phyloP scores from a whole-genome alignment of 495 filamentous ascomycete species.

The Platismatia glauca region DNA sequence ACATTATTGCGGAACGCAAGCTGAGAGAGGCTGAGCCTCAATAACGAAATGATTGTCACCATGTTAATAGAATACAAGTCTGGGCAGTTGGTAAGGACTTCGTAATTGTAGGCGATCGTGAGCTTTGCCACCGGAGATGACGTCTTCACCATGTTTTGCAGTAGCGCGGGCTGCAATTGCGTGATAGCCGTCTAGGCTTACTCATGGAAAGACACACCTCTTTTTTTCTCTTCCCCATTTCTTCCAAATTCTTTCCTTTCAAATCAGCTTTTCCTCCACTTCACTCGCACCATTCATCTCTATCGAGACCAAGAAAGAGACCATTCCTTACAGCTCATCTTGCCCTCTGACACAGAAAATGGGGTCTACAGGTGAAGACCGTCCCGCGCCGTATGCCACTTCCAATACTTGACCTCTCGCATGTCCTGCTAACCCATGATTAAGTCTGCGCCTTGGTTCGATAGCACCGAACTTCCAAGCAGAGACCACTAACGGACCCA shows the following conservation, averaged over 20 bases:
- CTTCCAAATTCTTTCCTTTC: constrained; percentile 8
- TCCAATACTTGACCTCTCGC: neutral
- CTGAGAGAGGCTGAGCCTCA: neutral
- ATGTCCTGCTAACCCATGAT: constrained; percentile 3
- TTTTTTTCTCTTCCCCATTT: neutral
- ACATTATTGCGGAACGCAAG: neutral
- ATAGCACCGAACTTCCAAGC: constrained; percentile 90
- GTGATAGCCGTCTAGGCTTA: constrained; percentile 11
- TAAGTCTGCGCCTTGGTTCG: constrained; percentile 76
- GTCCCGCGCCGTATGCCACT: constrained; percentile 23
- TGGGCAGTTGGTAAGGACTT: too few species aligned
- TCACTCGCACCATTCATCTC: neutral
- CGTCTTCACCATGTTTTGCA: neutral
- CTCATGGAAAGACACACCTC: neutral
- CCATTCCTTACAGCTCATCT: neutral
- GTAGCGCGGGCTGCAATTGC: constrained; percentile 16
- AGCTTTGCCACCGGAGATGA: constrained; percentile 5
- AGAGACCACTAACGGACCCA: constrained; percentile 80
- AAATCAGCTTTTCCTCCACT: neutral
- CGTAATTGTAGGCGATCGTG: too few species aligned
- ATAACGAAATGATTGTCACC: neutral
- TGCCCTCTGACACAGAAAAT: neutral
- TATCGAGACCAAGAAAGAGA: neutral
- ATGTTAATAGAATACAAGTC: too few species aligned
- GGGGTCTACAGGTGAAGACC: constrained; percentile 19